Evolutionary conservation across 257 asterid species (phyloP), one percentile per base, ranked within the genome.

Genomic region (Datura wrightii): DNA sequence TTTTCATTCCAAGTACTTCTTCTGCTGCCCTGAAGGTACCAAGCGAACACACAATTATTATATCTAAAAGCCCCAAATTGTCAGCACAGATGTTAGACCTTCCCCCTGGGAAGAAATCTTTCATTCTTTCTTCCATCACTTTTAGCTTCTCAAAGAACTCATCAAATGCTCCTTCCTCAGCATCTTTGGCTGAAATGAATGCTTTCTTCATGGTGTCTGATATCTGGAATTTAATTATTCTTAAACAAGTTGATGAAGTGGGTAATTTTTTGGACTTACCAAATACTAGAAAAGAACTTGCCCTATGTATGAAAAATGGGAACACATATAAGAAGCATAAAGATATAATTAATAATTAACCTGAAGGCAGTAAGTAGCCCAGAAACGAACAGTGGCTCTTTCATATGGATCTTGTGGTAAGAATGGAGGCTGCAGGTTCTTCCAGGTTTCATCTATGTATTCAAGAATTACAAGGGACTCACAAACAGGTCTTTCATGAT

Each of bases 311-410:
- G 50, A 5, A 56, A 58, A 72, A 72, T 24, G 31, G 31, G 31
- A 24, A 24, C 31, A 24, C 31, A 24, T 24, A 24, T 24, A 24
- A 24, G 54, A 71, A 2, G 39, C 11, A 74, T 48, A 74, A 8
- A 74, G 9, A 31, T 3, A 76, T 24, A 24, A 24, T 24, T 24
- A 24, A 24, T 24, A 24, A 24, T 24, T 83, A 6, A 88, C 92
- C 92, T 88, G 89, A 55, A 85, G 84, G 82, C 89, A 63, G 83
- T 79, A 91, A 52, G 37, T 83, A 42, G 89, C 88, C 92, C 92
- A 90, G 82, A 91, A 87, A 16, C 90, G 89, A 83, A 78, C 81
- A 9, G 5, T 84, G 16, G 92, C 88, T 79, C 90, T 85, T 16
- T 87, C 50, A 59, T 90, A 85, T 5, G 92, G 89, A 86, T 87